Base-by-base conservation (phyloP, 2,329 filamentous ascomycete genomes). In the Colletotrichum endophyticum region DNA sequence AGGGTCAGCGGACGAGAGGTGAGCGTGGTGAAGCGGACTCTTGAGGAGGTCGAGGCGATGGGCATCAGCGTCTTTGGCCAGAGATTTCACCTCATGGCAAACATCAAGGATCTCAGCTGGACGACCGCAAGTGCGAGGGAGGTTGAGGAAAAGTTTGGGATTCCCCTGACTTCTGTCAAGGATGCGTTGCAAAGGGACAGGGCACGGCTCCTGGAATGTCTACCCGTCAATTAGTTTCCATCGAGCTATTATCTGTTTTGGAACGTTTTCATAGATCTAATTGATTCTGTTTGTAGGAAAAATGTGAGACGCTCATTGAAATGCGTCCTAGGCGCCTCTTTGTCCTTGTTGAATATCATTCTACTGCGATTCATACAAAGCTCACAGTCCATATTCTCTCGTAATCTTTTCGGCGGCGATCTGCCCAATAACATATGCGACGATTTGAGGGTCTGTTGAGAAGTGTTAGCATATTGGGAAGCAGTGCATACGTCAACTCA, bases 1-100 rank as follows among this genome's bases (percentile, higher is more conserved):
- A 80, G 32, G 11, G 81, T 85, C 49, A 84, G 80, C 19, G 83
- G 84, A 1, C 81, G 79, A n/a, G 77, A 81, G 0, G 79, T 86
- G 2, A 13, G 13, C 1, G 44, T 78, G 7, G 78, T 63, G 9
- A 82, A 79, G 76, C 73, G 77, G 27, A 78, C 72, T 2, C 39
- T 67, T 8, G 81, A 77, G 22, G 82, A 84, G 39, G 64, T 78
- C 6, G 75, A 81, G 66, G 77, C 72, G 22, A 71, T 73, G 76
- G 72, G 66, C 6, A 69, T 64, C 34, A 74, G 61, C 3, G 72
- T 79, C 16, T 73, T 75, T 12, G 80, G 78, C 4, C 81, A 81
- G 44, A 32, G 57, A 2, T 82, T 84, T n/a, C 82, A 83, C 5
- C 36, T 81, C 2, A 78, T 76, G 77, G 78, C 79, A 0, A 84